Evolutionary conservation across 352 stramenopile species (phyloP).

Genomic region (Pythium volutum): DNA sequence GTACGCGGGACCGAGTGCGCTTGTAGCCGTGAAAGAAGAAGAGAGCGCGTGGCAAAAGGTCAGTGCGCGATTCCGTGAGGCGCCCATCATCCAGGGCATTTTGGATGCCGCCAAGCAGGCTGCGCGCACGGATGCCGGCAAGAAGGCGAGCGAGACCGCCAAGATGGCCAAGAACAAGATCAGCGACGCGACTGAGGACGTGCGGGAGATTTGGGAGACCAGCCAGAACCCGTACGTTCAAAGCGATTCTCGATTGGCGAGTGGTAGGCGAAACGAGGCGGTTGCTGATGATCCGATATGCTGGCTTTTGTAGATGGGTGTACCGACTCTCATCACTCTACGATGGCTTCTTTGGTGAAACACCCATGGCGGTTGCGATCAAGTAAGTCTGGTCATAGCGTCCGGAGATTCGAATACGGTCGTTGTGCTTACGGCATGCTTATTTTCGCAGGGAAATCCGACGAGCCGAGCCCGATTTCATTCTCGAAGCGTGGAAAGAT

Average conservation of each 20-base stretch:
- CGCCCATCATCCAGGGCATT: conserved; percentile 93
- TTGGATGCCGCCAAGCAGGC: conserved; percentile 79
- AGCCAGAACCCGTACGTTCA: conserved; percentile 95
- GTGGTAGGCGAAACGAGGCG: neutral
- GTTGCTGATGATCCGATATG: neutral
- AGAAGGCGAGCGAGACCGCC: conserved; percentile 66
- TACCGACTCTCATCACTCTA: conserved; percentile 98
- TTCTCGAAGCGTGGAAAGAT: conserved; percentile 94
- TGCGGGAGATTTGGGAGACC: conserved; percentile 96
- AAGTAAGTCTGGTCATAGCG: conserved; percentile 37
- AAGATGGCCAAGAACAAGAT: conserved; percentile 82
- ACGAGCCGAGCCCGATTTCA: conserved; percentile 96
- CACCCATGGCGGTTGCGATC: conserved; percentile 93
- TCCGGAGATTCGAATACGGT: neutral
- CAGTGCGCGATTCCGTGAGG: conserved; percentile 90
- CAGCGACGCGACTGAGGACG: conserved; percentile 78
- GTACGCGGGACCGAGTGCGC: conserved; percentile 70
- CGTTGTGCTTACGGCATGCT: neutral
- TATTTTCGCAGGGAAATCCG: conserved; percentile 83
- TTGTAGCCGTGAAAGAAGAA: conserved; percentile 91
- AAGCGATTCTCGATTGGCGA: neutral
- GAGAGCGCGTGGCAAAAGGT: conserved; percentile 94
- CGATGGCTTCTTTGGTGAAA: conserved; percentile 97
- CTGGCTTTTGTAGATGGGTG: conserved; percentile 67
- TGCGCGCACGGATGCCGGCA: conserved; percentile 68